These are phyloP conservation scores for Ogataea glucozyma DNA, from an alignment of 805 yeast genomes.

Conservation along the genomic window DNA sequence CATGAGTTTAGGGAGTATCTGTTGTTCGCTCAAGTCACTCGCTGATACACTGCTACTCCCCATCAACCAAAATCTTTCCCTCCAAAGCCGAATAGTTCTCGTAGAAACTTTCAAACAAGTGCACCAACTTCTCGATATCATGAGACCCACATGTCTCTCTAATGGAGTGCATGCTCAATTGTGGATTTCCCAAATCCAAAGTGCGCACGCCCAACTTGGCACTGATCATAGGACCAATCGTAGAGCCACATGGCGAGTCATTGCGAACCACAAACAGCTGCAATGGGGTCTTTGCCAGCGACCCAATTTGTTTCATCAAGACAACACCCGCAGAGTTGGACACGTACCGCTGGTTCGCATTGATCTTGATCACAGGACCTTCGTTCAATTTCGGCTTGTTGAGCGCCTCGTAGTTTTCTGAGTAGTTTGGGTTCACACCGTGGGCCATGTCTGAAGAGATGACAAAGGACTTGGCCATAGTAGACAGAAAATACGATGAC, in stretches of 20 bases:
- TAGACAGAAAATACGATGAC: conserved; percentile 47
- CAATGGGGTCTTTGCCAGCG: conserved; percentile 68
- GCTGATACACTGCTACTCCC: background rate
- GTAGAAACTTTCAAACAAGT: conserved; percentile 64
- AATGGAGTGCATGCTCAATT: conserved; percentile 89
- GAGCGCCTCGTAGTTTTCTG: conserved; percentile 67
- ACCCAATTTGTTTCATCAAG: conserved; percentile 70
- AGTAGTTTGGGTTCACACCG: conserved; percentile 93
- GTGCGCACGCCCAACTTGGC: conserved; percentile 86
- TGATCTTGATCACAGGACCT: conserved; percentile 92
- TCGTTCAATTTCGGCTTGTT: conserved; percentile 81
- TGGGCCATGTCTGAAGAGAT: conserved; percentile 96
- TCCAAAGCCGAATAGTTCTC: conserved; percentile 44
- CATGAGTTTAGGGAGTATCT: background rate
- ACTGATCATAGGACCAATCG: conserved; percentile 93
- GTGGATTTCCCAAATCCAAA: conserved; percentile 88
- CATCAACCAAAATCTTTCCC: conserved; percentile 42
- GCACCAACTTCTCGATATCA: conserved; percentile 66
- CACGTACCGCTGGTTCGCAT: conserved; percentile 94
- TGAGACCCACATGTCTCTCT: conserved; percentile 86
- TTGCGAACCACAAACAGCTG: conserved; percentile 93
- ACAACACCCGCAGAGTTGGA: conserved; percentile 91
- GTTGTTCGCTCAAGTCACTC: too few relatives aligned
- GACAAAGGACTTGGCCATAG: conserved; percentile 78
- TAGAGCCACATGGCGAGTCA: conserved; percentile 93